phyloP scores from a whole-genome alignment of 176 grass and related monocot species.

The Musa troglodytarum region DNA sequence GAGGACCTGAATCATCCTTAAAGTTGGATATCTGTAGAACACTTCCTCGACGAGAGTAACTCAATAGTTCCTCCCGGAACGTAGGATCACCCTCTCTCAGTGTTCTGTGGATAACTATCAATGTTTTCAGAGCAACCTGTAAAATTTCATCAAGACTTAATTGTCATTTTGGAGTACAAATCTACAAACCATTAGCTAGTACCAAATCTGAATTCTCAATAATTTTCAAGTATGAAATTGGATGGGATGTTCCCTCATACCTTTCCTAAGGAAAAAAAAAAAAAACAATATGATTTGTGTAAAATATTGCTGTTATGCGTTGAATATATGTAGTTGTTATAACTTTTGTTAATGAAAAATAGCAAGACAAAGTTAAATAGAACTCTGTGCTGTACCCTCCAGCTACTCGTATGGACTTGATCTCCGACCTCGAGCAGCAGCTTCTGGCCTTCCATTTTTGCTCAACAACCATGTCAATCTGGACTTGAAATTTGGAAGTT shows the following conservation, averaged over 20 bases:
- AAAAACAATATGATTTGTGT: no score
- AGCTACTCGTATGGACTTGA: background rate
- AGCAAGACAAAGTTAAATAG: no score
- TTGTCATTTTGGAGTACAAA: background rate
- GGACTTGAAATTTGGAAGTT: background rate
- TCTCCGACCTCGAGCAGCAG: background rate
- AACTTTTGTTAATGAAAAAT: no score
- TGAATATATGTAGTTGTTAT: no score
- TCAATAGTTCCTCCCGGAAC: conserved; percentile 76
- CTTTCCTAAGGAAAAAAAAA: no score
- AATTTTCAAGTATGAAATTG: background rate
- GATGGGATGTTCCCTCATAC: no score
- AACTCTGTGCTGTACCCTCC: background rate
- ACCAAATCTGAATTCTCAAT: background rate
- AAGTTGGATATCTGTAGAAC: conserved; percentile 85
- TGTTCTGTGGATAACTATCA: conserved; percentile 83
- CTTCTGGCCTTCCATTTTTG: background rate
- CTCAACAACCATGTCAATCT: background rate
- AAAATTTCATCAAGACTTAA: background rate
- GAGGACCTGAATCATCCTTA: conserved; percentile 80
- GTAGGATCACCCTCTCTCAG: conserved; percentile 82
- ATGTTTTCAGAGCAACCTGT: conserved; percentile 84
- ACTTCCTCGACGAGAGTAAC: conserved; percentile 63
- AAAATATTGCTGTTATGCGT: no score
- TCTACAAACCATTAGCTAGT: background rate